Conservation (phyloP, 441 rosid genomes). For the Gossypium trilobum region DNA sequence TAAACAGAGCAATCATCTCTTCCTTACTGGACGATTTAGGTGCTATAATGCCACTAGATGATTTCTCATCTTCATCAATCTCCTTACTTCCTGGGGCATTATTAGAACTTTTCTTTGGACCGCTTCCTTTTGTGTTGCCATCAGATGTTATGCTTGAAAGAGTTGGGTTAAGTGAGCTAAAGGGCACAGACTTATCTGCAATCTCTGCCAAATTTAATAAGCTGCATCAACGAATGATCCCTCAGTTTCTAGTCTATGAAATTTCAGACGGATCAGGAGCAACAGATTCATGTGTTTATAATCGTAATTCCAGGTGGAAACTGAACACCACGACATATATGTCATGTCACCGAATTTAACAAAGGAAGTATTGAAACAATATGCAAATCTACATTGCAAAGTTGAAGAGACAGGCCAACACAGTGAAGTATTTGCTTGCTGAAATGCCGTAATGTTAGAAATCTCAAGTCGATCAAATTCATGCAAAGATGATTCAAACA, state of each 20-base stretch:
- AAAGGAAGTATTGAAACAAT: not conserved
- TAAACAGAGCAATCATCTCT: conserved; percentile 47
- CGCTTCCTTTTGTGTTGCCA: conserved; percentile 24
- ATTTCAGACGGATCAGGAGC: not conserved
- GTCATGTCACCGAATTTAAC: not conserved
- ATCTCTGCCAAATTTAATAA: conserved; percentile 62
- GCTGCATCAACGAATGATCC: conserved; percentile 50
- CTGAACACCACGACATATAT: not conserved
- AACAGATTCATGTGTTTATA: not conserved
- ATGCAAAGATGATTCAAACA: not conserved
- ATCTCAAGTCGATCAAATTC: not conserved
- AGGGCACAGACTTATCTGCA: conserved; percentile 30
- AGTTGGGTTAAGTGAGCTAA: conserved; percentile 17
- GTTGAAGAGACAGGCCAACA: not conserved
- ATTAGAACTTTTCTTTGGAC: conserved; percentile 17
- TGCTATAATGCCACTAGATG: conserved; percentile 14
- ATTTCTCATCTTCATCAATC: conserved; percentile 16
- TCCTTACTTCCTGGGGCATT: conserved; percentile 22
- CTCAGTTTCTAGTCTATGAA: conserved; percentile 26
- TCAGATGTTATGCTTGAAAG: conserved; percentile 21
- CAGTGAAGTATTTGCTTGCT: not conserved
- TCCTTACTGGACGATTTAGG: conserved; percentile 31
- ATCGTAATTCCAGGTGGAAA: not conserved
- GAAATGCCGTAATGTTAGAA: not conserved
- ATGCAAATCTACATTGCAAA: not conserved